These are phyloP conservation scores for Phytophthora nicotianae DNA, from an alignment of 352 stramenopile genomes.

Conservation along the genomic window DNA sequence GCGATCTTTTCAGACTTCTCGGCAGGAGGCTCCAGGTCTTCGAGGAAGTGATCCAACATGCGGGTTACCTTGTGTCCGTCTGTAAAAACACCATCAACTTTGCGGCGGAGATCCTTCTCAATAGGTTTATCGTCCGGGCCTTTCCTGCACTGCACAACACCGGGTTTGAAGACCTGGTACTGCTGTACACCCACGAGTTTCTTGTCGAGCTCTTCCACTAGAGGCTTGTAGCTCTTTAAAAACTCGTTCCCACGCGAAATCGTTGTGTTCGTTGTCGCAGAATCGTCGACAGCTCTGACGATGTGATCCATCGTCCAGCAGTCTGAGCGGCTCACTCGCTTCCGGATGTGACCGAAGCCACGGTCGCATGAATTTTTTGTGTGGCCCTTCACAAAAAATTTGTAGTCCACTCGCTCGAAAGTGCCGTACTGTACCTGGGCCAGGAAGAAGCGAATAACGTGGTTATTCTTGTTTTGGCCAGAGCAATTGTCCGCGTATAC, in stretches of 20 bases:
- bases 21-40: too few species aligned
- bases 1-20: too few species aligned
- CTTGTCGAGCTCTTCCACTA: background rate
- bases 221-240: background rate
- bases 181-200: background rate
- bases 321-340: background rate
- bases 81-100: too few species aligned
- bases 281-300: background rate
- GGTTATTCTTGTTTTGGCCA: slow-evolving; percentile 1
- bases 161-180: background rate
- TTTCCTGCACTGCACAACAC: background rate
- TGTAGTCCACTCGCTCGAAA: background rate
- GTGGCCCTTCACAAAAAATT: background rate
- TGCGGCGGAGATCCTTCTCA: too few species aligned
- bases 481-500: background rate
- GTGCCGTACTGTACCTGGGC: slow-evolving; percentile 12
- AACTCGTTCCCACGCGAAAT: background rate
- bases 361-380: background rate
- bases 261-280: background rate
- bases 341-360: background rate
- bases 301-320: background rate
- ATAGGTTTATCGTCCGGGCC: background rate
- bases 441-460: slow-evolving; percentile 11
- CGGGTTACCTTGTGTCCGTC: too few species aligned
- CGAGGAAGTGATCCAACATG: too few species aligned